Evolutionary conservation across 2,329 filamentous ascomycete genomes (phyloP).

Genomic region (Colletotrichum plurivorum): DNA sequence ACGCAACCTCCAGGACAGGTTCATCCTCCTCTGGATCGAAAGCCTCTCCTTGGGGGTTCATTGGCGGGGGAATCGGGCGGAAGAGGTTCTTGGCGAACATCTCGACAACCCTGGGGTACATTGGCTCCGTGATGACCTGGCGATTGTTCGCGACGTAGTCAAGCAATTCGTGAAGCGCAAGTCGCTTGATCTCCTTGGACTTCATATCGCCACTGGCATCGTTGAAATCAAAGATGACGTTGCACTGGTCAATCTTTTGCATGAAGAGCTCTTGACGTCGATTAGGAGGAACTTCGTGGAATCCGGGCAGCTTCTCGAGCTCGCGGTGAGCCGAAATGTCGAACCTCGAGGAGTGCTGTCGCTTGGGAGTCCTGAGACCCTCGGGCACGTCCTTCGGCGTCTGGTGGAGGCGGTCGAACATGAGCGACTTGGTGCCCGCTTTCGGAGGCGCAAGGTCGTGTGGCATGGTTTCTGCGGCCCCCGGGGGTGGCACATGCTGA

Average conservation of each 20-base stretch:
- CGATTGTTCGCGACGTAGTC: slow-evolving; percentile 99
- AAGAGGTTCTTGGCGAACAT: slow-evolving; percentile 99
- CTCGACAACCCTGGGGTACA: slow-evolving; percentile 98
- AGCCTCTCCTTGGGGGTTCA: slow-evolving; percentile 97
- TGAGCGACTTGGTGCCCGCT: slow-evolving; percentile 87
- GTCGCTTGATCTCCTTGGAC: slow-evolving; percentile 98
- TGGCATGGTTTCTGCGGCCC: slow-evolving; percentile 97
- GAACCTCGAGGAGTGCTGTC: slow-evolving; percentile 97
- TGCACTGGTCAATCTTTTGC: slow-evolving; percentile 99
- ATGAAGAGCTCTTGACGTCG: slow-evolving; percentile 97
- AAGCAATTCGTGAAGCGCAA: slow-evolving; percentile 94
- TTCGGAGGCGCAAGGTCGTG: slow-evolving; percentile 96
- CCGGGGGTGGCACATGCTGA: slow-evolving; percentile 92
- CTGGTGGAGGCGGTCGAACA: slow-evolving; percentile 90
- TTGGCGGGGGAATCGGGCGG: slow-evolving; percentile 94
- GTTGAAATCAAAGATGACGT: slow-evolving; percentile 99
- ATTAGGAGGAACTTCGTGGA: slow-evolving; percentile 97
- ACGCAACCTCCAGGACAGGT: slow-evolving; percentile 96
- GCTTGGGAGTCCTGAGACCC: slow-evolving; percentile 93
- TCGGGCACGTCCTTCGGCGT: slow-evolving; percentile 98
- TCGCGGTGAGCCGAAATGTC: slow-evolving; percentile 98
- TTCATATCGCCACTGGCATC: slow-evolving; percentile 99
- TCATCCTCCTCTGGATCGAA: slow-evolving; percentile 99
- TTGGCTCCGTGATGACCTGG: slow-evolving; percentile 97
- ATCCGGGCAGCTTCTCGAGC: slow-evolving; percentile 95